Evolutionary conservation across 1,139 yeast genomes (phyloP).

Genomic region (Barnettozyma hawaiiensis): DNA sequence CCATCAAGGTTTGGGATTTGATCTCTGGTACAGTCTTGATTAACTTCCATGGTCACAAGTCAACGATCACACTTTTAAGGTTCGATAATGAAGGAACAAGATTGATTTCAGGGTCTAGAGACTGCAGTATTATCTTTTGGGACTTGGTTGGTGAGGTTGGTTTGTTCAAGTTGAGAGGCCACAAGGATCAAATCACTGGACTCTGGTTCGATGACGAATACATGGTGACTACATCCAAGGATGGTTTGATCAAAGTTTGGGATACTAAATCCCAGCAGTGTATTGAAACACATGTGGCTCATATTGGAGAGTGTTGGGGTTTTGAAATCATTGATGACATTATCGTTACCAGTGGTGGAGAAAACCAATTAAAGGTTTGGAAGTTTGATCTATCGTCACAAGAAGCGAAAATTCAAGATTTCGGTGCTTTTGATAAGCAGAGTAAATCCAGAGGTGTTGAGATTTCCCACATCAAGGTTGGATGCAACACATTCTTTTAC

Average conservation of each 20-base stretch:
- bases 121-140: slow-evolving; percentile 84
- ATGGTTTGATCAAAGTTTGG: slow-evolving; percentile 90
- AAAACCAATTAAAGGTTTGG: slow-evolving; percentile 85
- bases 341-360: slow-evolving; percentile 69
- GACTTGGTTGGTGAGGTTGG: slow-evolving; percentile 93
- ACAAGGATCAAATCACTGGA: slow-evolving; percentile 85
- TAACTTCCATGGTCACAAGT: slow-evolving; percentile 81
- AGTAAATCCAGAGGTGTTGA: slow-evolving; percentile 71
- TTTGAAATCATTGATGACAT: slow-evolving; percentile 45
- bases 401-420: slow-evolving; percentile 45
- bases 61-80: slow-evolving; percentile 58
- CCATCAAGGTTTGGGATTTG: slow-evolving; percentile 88
- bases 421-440: slow-evolving; percentile 70
- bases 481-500: slow-evolving; percentile 48
- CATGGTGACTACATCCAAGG: slow-evolving; percentile 75
- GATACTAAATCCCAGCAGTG: slow-evolving; percentile 86
- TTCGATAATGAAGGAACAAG: slow-evolving; percentile 84
- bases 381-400: slow-evolving; percentile 48
- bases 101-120: slow-evolving; percentile 80
- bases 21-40: slow-evolving; percentile 72
- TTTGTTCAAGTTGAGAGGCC: slow-evolving; percentile 78
- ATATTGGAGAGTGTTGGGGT: slow-evolving; percentile 90
- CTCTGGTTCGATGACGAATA: slow-evolving; percentile 58
- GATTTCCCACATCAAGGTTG: slow-evolving; percentile 44
- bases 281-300: slow-evolving; percentile 91